phyloP scores from a whole-genome alignment of 306 rosid species.

The Pyrus pyrifolia region DNA sequence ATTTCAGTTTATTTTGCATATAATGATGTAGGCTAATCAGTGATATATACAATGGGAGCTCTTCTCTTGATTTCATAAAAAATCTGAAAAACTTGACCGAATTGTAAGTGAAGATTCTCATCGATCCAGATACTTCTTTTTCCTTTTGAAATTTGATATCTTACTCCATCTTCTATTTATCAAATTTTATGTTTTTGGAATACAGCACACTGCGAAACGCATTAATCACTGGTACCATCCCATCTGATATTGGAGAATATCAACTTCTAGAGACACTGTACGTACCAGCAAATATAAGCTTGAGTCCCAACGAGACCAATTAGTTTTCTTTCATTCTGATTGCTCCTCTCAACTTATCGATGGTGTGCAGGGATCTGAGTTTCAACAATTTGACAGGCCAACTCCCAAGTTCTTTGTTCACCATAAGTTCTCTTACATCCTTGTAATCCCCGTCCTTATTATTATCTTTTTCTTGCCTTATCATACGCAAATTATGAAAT shows the following conservation, averaged over 20 bases:
- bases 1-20: too few relatives aligned
- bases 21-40: constrained; percentile 17
- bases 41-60: constrained; percentile 25
- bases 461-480: background rate
- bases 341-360: background rate
- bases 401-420: constrained; percentile 21
- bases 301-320: background rate
- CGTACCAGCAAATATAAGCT: background rate
- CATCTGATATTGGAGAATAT: constrained; percentile 14
- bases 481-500: background rate
- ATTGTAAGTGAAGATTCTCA: constrained; percentile 15
- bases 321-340: background rate
- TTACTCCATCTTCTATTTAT: background rate
- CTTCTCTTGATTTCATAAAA: constrained; percentile 16
- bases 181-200: background rate
- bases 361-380: constrained; percentile 20
- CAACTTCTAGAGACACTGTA: constrained; percentile 7
- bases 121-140: background rate
- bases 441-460: constrained; percentile 8
- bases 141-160: background rate
- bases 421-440: background rate
- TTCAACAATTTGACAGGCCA: constrained; percentile 23
- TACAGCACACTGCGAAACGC: constrained; percentile 24
- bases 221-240: constrained; percentile 16
- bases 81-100: constrained; percentile 9